Evolutionary conservation across 306 rosid species (phyloP), one percentile per base, ranked within the genome.

Genomic region (Medicago arabica): DNA sequence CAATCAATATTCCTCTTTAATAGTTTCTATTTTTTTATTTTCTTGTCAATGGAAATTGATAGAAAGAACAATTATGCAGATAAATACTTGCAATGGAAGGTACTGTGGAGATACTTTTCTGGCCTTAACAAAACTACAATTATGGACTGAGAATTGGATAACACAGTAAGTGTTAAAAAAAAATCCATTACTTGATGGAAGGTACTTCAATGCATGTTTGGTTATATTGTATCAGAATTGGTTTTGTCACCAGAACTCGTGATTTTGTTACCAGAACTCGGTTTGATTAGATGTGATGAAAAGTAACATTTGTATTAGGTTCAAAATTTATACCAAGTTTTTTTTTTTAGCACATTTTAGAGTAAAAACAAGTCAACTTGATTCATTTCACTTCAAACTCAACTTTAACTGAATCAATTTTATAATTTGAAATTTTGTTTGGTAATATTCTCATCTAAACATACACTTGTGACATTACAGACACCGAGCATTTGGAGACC

Each of bases 111-210:
- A 72, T 41, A 72, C 77, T 72, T 72, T 57, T 4, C 49, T 58
- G 77, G 77, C n/a, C 77, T 68, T 4, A 40, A 72, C 9, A 72
- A 72, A 58, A 67, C 77, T n/a, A 58, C 40, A 8, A 8, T 57
- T 72, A 21, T 72, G 77, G 77, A 72, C 77, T 58, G 77, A 72
- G 57, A 72, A 72, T 58, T 72, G 77, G 58, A 72, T 68, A 2
- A 57, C 77, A 4, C 77, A 72, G 77, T 72, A 72, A 72, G 77
- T 40, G 23, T 14, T 55, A 15, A 11, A 18, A n/a, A n/a, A n/a
- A n/a, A n/a, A n/a, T 8, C 62, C 28, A 53, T 70, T 17, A 51
- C 50, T 31, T 21, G 34, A 25, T 31, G 36, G 36, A 46, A 12
- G 38, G 41, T 68, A n/a, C 4, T 2, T 43, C 1, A 43, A 10